These are phyloP conservation scores for Pigoraptor vietnamica DNA, from an alignment of 78 protist genomes.

Conservation along the genomic window DNA sequence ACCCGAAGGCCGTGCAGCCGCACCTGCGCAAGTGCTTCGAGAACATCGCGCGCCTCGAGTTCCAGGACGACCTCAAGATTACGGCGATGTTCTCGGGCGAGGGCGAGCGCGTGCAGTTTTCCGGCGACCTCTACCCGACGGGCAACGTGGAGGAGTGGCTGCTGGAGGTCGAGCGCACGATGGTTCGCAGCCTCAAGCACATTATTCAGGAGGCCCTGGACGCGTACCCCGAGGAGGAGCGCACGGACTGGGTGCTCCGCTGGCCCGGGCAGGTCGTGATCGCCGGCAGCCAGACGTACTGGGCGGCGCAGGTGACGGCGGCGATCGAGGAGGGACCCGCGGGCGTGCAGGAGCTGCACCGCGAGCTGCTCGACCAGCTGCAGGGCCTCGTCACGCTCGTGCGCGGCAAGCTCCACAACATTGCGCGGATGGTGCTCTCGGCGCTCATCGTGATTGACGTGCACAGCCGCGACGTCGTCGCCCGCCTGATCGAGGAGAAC, in stretches of 20 bases:
- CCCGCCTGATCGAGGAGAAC: conserved; percentile 10
- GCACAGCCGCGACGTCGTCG: conserved; percentile 69
- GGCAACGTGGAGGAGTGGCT: conserved; percentile 81
- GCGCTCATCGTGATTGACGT: conserved; percentile 74
- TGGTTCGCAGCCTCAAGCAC: conserved; percentile 39
- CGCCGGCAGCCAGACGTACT: conserved; percentile 39
- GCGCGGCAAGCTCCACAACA: conserved; percentile 29
- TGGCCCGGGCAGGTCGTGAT: conserved; percentile 46
- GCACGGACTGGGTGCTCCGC: conserved; percentile 21
- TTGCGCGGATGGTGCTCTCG: conserved; percentile 40
- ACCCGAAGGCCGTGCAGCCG: conserved; percentile 61
- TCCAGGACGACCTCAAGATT: conserved; percentile 27
- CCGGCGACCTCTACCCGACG: neutral
- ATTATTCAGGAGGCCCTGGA: neutral
- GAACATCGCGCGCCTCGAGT: conserved; percentile 23
- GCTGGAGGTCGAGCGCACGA: conserved; percentile 34
- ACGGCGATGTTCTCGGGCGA: conserved; percentile 57
- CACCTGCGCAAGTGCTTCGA: conserved; percentile 59
- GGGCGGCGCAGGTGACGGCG: conserved; percentile 54
- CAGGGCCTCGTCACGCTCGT: conserved; percentile 30
- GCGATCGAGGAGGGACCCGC: conserved; percentile 43
- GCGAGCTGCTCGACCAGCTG: conserved; percentile 12
- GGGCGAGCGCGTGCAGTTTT: conserved; percentile 57
- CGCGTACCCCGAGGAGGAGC: neutral
- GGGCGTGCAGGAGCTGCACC: conserved; percentile 19